Evolutionary conservation across 179 eudicot genomes (phyloP).

Genomic region (Silene noctiflora): DNA sequence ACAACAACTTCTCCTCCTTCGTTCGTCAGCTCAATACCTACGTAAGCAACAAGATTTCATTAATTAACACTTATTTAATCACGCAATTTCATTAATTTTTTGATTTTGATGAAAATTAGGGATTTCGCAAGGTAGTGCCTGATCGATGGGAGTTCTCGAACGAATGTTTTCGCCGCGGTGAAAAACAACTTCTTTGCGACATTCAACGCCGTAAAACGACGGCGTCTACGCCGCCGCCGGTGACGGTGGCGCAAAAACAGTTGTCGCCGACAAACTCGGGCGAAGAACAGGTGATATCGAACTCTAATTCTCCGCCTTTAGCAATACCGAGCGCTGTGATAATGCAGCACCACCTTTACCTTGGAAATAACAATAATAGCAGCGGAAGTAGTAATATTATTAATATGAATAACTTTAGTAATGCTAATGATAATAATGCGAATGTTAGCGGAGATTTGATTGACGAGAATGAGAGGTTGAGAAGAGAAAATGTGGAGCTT

Average conservation of each 20-base stretch:
- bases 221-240: slow-evolving; percentile 13
- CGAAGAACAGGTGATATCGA: slow-evolving; percentile 58
- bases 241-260: slow-evolving; percentile 20
- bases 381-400: slow-evolving; percentile 21
- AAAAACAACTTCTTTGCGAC: slow-evolving; percentile 54
- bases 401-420: slow-evolving; percentile 17
- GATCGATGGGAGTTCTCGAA: slow-evolving; percentile 89
- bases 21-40: slow-evolving; percentile 87
- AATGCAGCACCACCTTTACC: slow-evolving; percentile 6
- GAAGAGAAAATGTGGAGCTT: slow-evolving; percentile 53
- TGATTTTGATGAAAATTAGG: slow-evolving; percentile 37
- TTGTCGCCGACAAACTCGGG: slow-evolving; percentile 53
- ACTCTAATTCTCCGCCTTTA: slow-evolving; percentile 54
- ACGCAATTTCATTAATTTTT: not conserved
- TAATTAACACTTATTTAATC: not conserved
- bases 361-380: slow-evolving; percentile 18
- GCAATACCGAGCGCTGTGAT: slow-evolving; percentile 27
- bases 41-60: slow-evolving; percentile 30
- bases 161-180: slow-evolving; percentile 65
- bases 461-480: slow-evolving; percentile 69
- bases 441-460: slow-evolving; percentile 36
- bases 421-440: not conserved
- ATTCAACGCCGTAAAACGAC: slow-evolving; percentile 70
- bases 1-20: slow-evolving; percentile 80
- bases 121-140: slow-evolving; percentile 78